Evolutionary conservation across 169 alveolate species (phyloP), one percentile per base, ranked within the genome.

Genomic region (Eimeria acervulina): DNA sequence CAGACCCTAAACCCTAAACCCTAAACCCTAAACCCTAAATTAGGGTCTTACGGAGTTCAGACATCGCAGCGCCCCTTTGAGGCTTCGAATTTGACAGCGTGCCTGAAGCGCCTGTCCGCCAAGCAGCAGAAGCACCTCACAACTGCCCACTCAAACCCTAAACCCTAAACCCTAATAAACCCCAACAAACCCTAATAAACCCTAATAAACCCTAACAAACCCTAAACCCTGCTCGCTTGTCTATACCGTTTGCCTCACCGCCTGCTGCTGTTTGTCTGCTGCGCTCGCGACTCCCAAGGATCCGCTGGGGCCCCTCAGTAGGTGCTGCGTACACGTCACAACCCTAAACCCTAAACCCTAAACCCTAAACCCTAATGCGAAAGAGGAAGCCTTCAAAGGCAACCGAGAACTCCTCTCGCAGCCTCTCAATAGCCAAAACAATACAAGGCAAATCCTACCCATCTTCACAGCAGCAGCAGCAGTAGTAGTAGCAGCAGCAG

Each of bases 341-440:
- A 68, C 80, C 80, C 80, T 68, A 68, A 68, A 68, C 80, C 80
- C 80, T 17, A 68, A 68, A n/a, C 80, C 80, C 42, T 63, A 63
- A 63, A 63, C 74, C 74, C 74, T n/a, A 63, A n/a, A 17, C 74
- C 55, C 55, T 47, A 47, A 47, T 47, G 5, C 5, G 5, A 10
- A 17, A n/a, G 21, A 68, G 42, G 7, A 10, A 8, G 3, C 19
- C n/a, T 68, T 68, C 12, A 68, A 17, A 15, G 12, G 36, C 42
- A 68, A 28, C 42, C 10, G 80, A 4, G 40, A 40, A 8, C 13
- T 8, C 21, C 80, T 19, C 80, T 6, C 80, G 23, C 21, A 10
- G 44, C 80, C 10, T 28, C 42, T 68, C 38, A 3, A 68, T 33
- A 17, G 38, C 40, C 12, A 17, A 4, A 68, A 6, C 7, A 6